phyloP scores from a whole-genome alignment of 2,329 filamentous ascomycete species.

The Ramichloridium luteum region DNA sequence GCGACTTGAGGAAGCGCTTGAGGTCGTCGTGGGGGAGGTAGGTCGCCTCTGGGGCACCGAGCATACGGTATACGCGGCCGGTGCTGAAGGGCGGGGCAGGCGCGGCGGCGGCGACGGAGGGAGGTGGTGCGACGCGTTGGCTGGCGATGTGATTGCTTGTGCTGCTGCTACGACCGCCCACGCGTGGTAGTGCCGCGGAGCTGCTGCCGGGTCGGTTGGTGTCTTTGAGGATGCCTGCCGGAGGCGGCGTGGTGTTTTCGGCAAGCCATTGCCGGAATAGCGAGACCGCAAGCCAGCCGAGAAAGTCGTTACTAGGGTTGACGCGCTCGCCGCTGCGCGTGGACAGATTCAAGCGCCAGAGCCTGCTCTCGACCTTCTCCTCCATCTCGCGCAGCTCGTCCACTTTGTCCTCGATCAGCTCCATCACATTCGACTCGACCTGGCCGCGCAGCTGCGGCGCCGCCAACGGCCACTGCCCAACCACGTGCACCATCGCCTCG shows the following conservation, averaged over 20 bases:
- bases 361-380: constrained; percentile 62
- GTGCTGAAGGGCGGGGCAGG: constrained; percentile 30
- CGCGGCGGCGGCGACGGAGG: too few relatives aligned
- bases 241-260: constrained; percentile 70
- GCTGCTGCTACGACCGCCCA: constrained; percentile 11
- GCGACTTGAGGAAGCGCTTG: constrained; percentile 68
- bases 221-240: constrained; percentile 39
- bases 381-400: constrained; percentile 81
- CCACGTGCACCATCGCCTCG: constrained; percentile 81
- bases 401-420: constrained; percentile 89
- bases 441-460: constrained; percentile 63
- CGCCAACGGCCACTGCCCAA: constrained; percentile 82
- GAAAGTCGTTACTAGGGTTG: constrained; percentile 62
- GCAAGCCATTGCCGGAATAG: constrained; percentile 89
- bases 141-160: constrained; percentile 19
- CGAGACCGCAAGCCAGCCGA: constrained; percentile 80
- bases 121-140: constrained; percentile 17
- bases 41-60: constrained; percentile 49
- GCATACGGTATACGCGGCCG: constrained; percentile 65
- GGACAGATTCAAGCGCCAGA: constrained; percentile 70
- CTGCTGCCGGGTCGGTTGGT: constrained; percentile 3
- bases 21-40: constrained; percentile 80
- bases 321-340: constrained; percentile 74
- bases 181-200: constrained; percentile 1
- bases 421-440: constrained; percentile 64